Conservation (phyloP, 2,329 filamentous ascomycete genomes). For the Colletotrichum eremochloae region DNA sequence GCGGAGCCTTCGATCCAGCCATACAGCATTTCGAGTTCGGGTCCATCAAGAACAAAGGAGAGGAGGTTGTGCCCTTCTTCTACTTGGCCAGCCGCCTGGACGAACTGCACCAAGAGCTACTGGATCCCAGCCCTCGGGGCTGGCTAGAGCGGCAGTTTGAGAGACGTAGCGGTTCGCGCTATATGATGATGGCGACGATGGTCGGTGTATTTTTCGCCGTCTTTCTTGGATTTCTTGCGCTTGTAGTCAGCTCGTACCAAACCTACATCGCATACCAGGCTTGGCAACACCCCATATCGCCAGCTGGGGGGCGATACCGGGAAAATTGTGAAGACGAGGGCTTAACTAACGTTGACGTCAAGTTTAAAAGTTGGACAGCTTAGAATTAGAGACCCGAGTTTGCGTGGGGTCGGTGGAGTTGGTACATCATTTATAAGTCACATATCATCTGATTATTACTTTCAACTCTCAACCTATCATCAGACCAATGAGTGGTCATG, state of each 20-base stretch:
- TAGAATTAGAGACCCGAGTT: too few relatives aligned
- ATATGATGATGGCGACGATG: conserved; percentile 47
- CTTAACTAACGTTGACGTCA: neutral
- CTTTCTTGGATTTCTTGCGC: conserved; percentile 38
- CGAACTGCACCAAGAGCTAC: conserved; percentile 42
- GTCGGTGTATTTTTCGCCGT: conserved; percentile 44
- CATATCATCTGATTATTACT: neutral
- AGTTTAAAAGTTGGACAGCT: neutral
- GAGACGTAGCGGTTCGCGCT: conserved; percentile 44
- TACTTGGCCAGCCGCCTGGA: conserved; percentile 39
- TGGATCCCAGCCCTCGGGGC: conserved; percentile 42
- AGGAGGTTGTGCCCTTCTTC: conserved; percentile 34
- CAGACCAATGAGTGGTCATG: too few relatives aligned
- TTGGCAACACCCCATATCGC: conserved; percentile 43
- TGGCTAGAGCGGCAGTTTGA: conserved; percentile 41
- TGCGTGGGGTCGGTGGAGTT: neutral
- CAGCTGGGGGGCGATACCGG: neutral
- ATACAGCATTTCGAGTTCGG: too few relatives aligned
- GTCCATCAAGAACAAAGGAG: conserved; percentile 11
- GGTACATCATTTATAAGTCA: neutral
- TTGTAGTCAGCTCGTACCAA: conserved; percentile 43
- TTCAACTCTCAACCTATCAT: neutral
- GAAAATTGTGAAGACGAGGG: too few relatives aligned
- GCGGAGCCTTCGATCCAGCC: too few relatives aligned
- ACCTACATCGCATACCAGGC: conserved; percentile 45